These are phyloP conservation scores for Mrakia gelida DNA, from an alignment of 768 basidiomycete species.

Conservation along the genomic window DNA sequence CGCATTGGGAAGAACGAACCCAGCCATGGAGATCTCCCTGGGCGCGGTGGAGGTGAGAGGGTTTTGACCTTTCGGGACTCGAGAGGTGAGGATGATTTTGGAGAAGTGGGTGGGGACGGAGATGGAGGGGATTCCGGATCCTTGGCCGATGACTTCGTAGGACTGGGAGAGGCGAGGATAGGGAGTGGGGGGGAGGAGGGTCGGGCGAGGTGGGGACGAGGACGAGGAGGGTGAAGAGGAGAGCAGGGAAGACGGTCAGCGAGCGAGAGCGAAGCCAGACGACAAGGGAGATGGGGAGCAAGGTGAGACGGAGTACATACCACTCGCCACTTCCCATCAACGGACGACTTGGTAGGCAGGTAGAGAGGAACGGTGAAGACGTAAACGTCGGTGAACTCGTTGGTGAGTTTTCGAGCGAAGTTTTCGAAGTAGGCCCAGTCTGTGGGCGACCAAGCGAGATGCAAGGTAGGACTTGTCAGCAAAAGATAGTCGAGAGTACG, in stretches of 20 bases:
- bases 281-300: background rate
- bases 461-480: background rate
- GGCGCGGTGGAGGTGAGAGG: conserved; percentile 11
- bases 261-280: background rate
- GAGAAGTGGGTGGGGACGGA: conserved; percentile 97
- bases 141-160: conserved; percentile 82
- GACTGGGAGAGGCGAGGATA: conserved; percentile 51
- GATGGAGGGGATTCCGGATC: conserved; percentile 50
- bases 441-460: conserved; percentile 40
- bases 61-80: conserved; percentile 46
- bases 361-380: conserved; percentile 98
- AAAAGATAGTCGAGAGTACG: too few species aligned
- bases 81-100: conserved; percentile 80
- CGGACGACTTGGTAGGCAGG: conserved; percentile 68
- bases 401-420: conserved; percentile 86
- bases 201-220: background rate
- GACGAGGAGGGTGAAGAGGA: too few species aligned
- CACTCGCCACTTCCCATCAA: conserved; percentile 90
- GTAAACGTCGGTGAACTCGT: conserved; percentile 87
- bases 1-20: conserved; percentile 95
- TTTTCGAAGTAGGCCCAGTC: conserved; percentile 97
- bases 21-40: conserved; percentile 74
- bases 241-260: background rate
- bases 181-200: background rate
- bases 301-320: conserved; percentile 50